Evolutionary conservation across 257 asterid species (phyloP).

Genomic region (Rehmannia glutinosa): DNA sequence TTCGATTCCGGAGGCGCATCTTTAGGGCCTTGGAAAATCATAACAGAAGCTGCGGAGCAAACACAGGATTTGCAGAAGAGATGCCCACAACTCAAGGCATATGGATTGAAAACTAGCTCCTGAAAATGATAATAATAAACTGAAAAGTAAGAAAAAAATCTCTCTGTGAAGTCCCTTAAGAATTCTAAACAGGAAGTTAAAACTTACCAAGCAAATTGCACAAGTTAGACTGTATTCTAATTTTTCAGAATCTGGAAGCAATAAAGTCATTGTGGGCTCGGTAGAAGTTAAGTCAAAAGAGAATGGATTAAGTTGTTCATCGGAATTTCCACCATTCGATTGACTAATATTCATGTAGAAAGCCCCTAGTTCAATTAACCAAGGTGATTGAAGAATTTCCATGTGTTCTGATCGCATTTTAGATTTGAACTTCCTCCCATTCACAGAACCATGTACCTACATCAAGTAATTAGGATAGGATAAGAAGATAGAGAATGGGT

Average conservation of each 20-base stretch:
- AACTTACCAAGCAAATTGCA: conserved; percentile 77
- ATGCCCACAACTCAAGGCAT: conserved; percentile 80
- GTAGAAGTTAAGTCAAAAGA: conserved; percentile 44
- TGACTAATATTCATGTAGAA: conserved; percentile 51
- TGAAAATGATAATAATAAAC: background rate
- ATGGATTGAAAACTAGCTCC: conserved; percentile 77
- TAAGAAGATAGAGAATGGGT: conserved; percentile 1
- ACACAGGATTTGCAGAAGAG: conserved; percentile 76
- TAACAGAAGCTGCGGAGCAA: conserved; percentile 81
- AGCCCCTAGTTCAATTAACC: conserved; percentile 85
- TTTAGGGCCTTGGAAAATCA: conserved; percentile 66
- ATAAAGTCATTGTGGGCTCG: conserved; percentile 51
- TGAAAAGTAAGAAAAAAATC: background rate
- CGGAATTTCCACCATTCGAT: conserved; percentile 28
- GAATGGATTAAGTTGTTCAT: conserved; percentile 39
- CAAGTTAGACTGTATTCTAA: conserved; percentile 71
- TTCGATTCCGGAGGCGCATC: conserved; percentile 53
- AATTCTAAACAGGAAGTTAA: background rate
- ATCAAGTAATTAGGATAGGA: conserved; percentile 4
- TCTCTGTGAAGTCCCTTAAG: background rate
- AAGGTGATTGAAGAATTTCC: conserved; percentile 78
- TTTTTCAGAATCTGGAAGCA: conserved; percentile 53
- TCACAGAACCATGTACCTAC: conserved; percentile 69
- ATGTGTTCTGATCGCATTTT: conserved; percentile 54
- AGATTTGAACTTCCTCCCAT: conserved; percentile 75